Evolutionary conservation across 1,284 basidiomycete genomes (phyloP), one percentile per base, ranked within the genome.

Genomic region (Heliocybe sulcata): DNA sequence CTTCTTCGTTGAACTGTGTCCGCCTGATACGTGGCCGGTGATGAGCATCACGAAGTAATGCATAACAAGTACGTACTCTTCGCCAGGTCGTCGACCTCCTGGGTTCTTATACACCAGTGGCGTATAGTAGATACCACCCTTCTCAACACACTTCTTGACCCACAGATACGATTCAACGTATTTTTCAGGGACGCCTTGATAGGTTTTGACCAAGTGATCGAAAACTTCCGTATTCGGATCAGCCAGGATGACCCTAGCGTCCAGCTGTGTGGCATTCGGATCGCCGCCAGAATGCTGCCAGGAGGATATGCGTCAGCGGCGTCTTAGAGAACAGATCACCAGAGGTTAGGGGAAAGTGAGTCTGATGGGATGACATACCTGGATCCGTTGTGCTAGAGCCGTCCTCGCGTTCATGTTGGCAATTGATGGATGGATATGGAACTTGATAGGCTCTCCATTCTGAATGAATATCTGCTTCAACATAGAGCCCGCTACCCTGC

Each of bases 121-220:
- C 1, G 87, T 89, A 59, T 81, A 89, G 38, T 77, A 67, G 19
- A 87, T 72, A 9, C 74, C 63, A 1, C 83, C 80, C 58, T 76
- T 82, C 60, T 87, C 85, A 38, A 90, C 80, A 58, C 87, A 90
- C 61, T 83, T 84, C 68, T 88, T 87, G 48, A 91, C 82, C 89
- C 89, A 91, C 20, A 87, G 68, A 62, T 85, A 83, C 14, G 85
- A 85, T 59, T 91, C 89, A 49, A 91, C 81, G 60, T 84, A 85
- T 66, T 86, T 90, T 49, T 81, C 76, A 1, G 80, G 71, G 33
- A 81, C 73, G 45, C 78, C 78, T 67, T 89, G 83, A 61, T 84
- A 83, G 0, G 75, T 77, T 62, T 84, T 86, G 57, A 89, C 78
- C 19, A 91, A 77, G 58, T 83, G 79, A 19, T 80, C 74, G 59